Percentiles rank a stretch among this genome's conserved stretches.
phyloP scores from a whole-genome alignment of 768 basidiomycete species.

The Boletus sp. region DNA sequence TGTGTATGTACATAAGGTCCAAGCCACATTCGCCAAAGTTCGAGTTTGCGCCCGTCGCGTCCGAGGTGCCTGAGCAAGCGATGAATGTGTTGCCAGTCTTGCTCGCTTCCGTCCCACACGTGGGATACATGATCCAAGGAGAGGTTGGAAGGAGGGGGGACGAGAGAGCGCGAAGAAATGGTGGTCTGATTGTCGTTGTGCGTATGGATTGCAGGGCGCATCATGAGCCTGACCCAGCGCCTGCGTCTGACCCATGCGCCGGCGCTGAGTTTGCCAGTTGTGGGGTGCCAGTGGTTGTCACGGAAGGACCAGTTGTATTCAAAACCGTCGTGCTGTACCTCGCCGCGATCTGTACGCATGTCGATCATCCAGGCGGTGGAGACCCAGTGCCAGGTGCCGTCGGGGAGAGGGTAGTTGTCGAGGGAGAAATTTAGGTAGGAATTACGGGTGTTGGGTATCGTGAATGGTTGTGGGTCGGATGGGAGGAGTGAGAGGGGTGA shows the following conservation, averaged over 20 bases:
- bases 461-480: conserved; percentile 72
- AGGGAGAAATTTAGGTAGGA: conserved; percentile 58
- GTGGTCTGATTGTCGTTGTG: background rate
- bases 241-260: conserved; percentile 77
- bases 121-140: conserved; percentile 30
- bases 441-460: conserved; percentile 46
- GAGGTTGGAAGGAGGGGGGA: conserved; percentile 17
- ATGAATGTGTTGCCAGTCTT: conserved; percentile 62
- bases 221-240: conserved; percentile 85
- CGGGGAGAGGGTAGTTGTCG: conserved; percentile 67
- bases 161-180: background rate
- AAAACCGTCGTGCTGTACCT: conserved; percentile 80
- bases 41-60: conserved; percentile 71
- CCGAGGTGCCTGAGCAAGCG: conserved; percentile 50
- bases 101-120: conserved; percentile 57
- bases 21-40: conserved; percentile 76
- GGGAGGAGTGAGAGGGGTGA: conserved; percentile 69
- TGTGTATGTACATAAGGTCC: conserved; percentile 32
- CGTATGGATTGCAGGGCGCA: conserved; percentile 51
- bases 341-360: conserved; percentile 74
- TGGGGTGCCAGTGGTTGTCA: conserved; percentile 60
- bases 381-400: conserved; percentile 81
- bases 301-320: conserved; percentile 85
- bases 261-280: conserved; percentile 55
- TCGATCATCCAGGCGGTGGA: conserved; percentile 84